A percentile compares a stretch with the other conserved stretches of the same genome.
Evolutionary conservation across 2,329 filamentous ascomycete genomes (phyloP).

Genomic region (Exutisphaerella laricina): DNA sequence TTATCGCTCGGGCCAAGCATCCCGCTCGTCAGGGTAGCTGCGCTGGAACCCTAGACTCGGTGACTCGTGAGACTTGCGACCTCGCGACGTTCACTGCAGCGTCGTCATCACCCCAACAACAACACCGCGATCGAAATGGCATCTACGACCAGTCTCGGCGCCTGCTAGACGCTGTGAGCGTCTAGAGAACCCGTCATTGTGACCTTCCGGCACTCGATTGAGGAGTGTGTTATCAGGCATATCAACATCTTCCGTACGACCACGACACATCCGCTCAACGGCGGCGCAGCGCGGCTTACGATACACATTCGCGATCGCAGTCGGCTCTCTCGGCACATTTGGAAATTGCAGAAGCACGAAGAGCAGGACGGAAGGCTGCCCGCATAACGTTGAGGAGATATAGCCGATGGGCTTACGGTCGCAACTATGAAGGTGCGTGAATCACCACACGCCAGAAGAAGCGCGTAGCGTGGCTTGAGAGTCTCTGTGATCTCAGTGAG

Average conservation of each 20-base stretch:
- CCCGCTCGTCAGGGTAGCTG: too few relatives aligned
- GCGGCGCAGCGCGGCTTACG: background rate
- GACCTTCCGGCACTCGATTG: constrained; percentile 32
- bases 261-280: constrained; percentile 6
- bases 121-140: constrained; percentile 12
- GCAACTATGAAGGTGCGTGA: constrained; percentile 29
- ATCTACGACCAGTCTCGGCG: constrained; percentile 16
- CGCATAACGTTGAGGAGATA: background rate
- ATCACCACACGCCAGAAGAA: constrained; percentile 2
- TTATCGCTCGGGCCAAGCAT: too few relatives aligned
- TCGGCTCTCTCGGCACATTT: background rate
- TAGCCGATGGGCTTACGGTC: constrained; percentile 11
- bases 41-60: background rate
- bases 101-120: constrained; percentile 15
- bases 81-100: constrained; percentile 5
- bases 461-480: constrained; percentile 4
- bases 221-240: constrained; percentile 29
- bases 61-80: constrained; percentile 2
- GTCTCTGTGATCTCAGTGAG: constrained; percentile 15
- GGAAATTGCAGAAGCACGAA: constrained; percentile 2
- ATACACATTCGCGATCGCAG: background rate
- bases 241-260: constrained; percentile 7
- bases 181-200: constrained; percentile 27
- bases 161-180: constrained; percentile 32
- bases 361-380: background rate